A percentile compares a stretch with the other conserved stretches of the same genome.
Conservation (phyloP, 495 filamentous ascomycete species). For the Pyronema omphalodes region DNA sequence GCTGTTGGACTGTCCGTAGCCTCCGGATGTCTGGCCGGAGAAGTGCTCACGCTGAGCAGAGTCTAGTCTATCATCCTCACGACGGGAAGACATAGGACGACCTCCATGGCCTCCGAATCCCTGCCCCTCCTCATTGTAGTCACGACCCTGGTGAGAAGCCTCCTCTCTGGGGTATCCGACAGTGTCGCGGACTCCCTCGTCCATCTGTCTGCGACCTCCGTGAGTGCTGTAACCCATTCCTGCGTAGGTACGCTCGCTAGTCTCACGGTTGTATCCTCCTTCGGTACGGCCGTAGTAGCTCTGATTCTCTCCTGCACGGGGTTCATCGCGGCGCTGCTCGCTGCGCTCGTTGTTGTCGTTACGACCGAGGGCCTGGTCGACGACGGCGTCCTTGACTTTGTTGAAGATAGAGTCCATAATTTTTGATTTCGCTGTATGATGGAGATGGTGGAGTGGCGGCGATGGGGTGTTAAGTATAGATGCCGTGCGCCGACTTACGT, state of each 20-base stretch:
- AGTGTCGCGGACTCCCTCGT: background rate
- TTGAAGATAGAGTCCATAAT: background rate
- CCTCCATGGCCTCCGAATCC: background rate
- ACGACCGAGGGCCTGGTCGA: background rate
- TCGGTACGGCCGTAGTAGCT: background rate
- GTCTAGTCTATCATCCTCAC: background rate
- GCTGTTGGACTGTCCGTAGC: background rate
- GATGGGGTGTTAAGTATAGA: no score
- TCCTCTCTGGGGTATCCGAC: background rate
- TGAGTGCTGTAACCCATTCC: background rate
- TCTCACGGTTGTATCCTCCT: background rate
- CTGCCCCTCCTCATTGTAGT: background rate
- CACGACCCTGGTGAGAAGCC: background rate
- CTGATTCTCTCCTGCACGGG: background rate
- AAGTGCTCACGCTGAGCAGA: background rate
- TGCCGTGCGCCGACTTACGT: no score
- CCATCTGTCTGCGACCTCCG: background rate
- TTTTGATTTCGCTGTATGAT: background rate
- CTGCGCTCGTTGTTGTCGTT: background rate
- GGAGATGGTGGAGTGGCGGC: no score
- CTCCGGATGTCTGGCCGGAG: background rate
- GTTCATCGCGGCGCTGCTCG: background rate
- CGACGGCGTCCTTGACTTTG: conserved; percentile 3
- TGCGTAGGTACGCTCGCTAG: background rate
- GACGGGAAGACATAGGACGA: background rate